Conservation (phyloP, 495 filamentous ascomycete species). For the Xylaria cubensis region DNA sequence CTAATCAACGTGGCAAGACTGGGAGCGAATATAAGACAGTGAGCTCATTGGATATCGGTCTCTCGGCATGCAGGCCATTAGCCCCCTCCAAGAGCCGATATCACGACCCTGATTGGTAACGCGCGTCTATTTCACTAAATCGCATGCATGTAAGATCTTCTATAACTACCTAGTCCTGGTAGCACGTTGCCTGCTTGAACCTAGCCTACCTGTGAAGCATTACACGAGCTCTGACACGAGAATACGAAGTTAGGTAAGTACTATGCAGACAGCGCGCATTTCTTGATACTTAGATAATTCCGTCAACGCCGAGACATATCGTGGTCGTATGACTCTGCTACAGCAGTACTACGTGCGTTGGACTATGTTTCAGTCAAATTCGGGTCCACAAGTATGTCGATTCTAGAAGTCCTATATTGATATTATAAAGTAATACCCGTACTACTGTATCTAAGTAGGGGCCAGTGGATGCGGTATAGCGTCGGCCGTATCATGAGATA, state of each 20-base stretch:
- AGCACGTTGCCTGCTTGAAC: not conserved
- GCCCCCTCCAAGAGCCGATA: not conserved
- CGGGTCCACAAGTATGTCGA: constrained; percentile 10
- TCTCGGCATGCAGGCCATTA: constrained; percentile 20
- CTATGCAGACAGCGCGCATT: not conserved
- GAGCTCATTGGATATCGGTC: constrained; percentile 3
- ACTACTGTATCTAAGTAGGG: not conserved
- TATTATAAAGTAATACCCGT: not conserved
- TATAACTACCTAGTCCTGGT: not conserved
- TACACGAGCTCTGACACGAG: not conserved
- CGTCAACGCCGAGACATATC: not conserved
- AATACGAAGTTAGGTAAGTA: constrained; percentile 16
- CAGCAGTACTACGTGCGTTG: not conserved
- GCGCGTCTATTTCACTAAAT: constrained; percentile 4
- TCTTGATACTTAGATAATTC: too few species aligned
- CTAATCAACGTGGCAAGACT: constrained; percentile 18
- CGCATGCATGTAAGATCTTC: constrained; percentile 4
- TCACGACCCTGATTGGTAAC: constrained; percentile 16
- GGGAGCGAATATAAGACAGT: constrained; percentile 4
- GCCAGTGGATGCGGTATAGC: not conserved
- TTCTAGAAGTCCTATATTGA: not conserved
- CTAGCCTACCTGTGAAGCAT: not conserved
- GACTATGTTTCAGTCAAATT: constrained; percentile 6
- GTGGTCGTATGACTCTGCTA: constrained; percentile 4
- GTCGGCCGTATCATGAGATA: not conserved